These are phyloP conservation scores for Claviceps purpurea DNA, from an alignment of 2,329 filamentous ascomycete species.

Conservation along the genomic window DNA sequence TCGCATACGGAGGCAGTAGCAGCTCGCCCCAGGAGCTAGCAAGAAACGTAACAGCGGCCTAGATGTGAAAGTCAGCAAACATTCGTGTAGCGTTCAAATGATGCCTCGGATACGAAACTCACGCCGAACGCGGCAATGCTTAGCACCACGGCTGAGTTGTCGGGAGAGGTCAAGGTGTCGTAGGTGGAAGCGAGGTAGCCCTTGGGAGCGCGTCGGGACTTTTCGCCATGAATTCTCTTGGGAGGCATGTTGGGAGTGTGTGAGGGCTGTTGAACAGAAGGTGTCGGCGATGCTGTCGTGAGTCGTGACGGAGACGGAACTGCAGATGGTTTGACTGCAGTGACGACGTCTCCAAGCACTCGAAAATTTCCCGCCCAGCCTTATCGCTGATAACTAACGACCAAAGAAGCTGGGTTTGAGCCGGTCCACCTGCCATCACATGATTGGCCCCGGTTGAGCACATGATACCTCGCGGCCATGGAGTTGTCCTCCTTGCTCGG, in stretches of 20 bases:
- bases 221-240: conserved; percentile 43
- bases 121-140: conserved; percentile 57
- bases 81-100: neutral
- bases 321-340: neutral
- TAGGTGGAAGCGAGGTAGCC: conserved; percentile 47
- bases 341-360: neutral
- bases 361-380: neutral
- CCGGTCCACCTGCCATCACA: conserved; percentile 3
- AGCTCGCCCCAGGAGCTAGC: conserved; percentile 54
- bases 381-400: neutral
- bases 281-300: neutral
- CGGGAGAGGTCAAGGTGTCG: conserved; percentile 47
- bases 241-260: conserved; percentile 39
- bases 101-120: conserved; percentile 21
- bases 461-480: too few species aligned
- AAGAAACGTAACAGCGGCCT: conserved; percentile 42
- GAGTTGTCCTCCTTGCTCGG: too few species aligned
- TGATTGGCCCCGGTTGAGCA: conserved; percentile 1
- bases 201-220: conserved; percentile 28
- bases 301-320: neutral
- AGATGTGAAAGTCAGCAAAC: conserved; percentile 4
- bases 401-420: neutral
- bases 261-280: neutral
- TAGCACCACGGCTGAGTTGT: conserved; percentile 56
- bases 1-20: conserved; percentile 49